Conservation (phyloP, 768 basidiomycete species). For the Hygrocybe punicea region DNA sequence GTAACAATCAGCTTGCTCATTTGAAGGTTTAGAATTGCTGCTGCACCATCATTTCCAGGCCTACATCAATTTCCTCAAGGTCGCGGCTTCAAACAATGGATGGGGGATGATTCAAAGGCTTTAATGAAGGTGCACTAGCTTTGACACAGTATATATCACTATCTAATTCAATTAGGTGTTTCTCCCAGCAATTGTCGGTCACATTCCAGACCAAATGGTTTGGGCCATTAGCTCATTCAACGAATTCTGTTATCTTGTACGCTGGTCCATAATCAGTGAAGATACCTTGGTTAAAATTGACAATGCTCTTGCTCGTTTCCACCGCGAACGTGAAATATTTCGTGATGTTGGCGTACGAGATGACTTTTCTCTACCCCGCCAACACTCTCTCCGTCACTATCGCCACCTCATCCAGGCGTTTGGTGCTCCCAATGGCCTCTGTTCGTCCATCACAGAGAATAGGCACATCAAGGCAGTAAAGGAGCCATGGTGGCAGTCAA, state of each 20-base stretch:
- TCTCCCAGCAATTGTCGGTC: constrained; percentile 18
- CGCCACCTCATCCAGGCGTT: constrained; percentile 11
- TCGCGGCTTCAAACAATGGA: constrained; percentile 13
- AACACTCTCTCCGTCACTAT: constrained; percentile 22
- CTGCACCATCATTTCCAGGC: constrained; percentile 6
- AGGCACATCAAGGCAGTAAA: constrained; percentile 14
- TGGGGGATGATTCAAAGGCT: constrained; percentile 12
- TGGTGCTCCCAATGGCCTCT: constrained; percentile 21
- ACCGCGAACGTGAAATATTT: constrained; percentile 16
- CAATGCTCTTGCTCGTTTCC: constrained; percentile 8
- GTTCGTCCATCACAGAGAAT: constrained; percentile 21
- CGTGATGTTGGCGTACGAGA: constrained; percentile 5
- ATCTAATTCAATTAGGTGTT: constrained; percentile 14
- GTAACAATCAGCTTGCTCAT: not conserved
- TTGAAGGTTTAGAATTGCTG: constrained; percentile 4
- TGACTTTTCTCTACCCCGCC: constrained; percentile 15
- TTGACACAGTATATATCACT: not conserved
- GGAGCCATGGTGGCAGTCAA: constrained; percentile 22
- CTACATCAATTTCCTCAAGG: constrained; percentile 8
- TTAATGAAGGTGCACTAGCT: constrained; percentile 10
- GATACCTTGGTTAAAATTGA: constrained; percentile 8
- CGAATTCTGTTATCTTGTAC: constrained; percentile 24
- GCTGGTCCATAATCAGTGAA: constrained; percentile 11
- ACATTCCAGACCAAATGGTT: constrained; percentile 16
- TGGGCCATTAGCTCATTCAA: constrained; percentile 16